Evolutionary conservation across 306 rosid species (phyloP).

Genomic region (Luffa acutangula): DNA sequence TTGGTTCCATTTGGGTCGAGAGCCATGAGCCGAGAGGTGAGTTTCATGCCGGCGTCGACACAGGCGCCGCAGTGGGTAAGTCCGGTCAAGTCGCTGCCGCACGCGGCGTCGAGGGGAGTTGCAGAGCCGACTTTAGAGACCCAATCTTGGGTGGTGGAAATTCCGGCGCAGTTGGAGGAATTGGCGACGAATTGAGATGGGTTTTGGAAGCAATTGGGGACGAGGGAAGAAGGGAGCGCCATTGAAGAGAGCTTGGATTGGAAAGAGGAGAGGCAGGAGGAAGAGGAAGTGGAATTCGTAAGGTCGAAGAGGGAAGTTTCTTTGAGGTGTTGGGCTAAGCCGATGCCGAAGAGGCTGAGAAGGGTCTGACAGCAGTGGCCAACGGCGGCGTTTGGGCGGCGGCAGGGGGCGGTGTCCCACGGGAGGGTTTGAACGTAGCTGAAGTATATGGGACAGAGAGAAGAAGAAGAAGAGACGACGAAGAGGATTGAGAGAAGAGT

Average conservation of each 20-base stretch:
- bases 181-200: conserved; percentile 39
- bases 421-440: conserved; percentile 53
- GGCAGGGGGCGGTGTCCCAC: conserved; percentile 64
- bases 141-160: conserved; percentile 41
- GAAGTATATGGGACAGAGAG: conserved; percentile 62
- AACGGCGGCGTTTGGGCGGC: conserved; percentile 1
- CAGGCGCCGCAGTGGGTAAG: conserved; percentile 33
- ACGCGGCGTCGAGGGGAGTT: conserved; percentile 26
- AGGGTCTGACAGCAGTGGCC: conserved; percentile 56
- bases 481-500: neutral
- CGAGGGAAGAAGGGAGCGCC: conserved; percentile 17
- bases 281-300: conserved; percentile 28
- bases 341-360: conserved; percentile 49
- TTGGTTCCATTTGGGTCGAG: conserved; percentile 23
- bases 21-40: conserved; percentile 16
- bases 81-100: conserved; percentile 34
- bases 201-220: conserved; percentile 35
- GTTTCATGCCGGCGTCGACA: conserved; percentile 32
- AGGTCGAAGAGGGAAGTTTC: conserved; percentile 41
- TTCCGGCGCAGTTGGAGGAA: conserved; percentile 44
- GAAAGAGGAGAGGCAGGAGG: conserved; percentile 45
- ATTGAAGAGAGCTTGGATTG: conserved; percentile 23
- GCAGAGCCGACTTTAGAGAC: conserved; percentile 19
- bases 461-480: conserved; percentile 7
- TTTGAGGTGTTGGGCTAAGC: conserved; percentile 51